phyloP scores from a whole-genome alignment of 257 asterid genomes.

The Solanum tacnaense region DNA sequence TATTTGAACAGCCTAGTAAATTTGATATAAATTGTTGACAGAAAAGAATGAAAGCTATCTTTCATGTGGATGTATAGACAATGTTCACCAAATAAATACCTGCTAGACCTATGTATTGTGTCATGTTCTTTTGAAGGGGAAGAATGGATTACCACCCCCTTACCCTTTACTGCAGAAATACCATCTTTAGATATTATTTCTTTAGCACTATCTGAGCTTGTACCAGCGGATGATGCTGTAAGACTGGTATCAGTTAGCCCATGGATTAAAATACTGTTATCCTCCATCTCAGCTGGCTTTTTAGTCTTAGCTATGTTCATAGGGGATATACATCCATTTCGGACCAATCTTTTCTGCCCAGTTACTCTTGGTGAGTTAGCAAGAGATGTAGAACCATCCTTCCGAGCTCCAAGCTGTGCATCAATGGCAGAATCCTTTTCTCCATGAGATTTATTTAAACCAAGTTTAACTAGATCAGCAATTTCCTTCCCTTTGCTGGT shows the following conservation, averaged over 20 bases:
- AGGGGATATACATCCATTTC: constrained; percentile 90
- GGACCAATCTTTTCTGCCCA: constrained; percentile 68
- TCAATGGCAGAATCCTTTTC: constrained; percentile 7
- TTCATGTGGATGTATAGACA: neutral
- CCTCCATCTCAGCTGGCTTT: constrained; percentile 30
- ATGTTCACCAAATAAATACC: constrained; percentile 25
- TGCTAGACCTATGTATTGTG: constrained; percentile 17
- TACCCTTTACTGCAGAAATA: constrained; percentile 52
- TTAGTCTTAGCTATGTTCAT: constrained; percentile 54
- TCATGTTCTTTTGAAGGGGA: constrained; percentile 24
- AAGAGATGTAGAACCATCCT: constrained; percentile 13
- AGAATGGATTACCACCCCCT: constrained; percentile 42
- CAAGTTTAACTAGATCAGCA: constrained; percentile 6
- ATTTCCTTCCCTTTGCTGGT: constrained; percentile 24
- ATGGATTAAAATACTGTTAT: constrained; percentile 14
- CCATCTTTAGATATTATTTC: constrained; percentile 41
- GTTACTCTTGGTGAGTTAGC: constrained; percentile 26
- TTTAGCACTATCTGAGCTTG: constrained; percentile 18
- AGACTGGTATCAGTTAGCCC: constrained; percentile 13
- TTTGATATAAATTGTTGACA: neutral
- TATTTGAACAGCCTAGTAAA: neutral
- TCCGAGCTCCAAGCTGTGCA: constrained; percentile 23
- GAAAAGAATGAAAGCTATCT: neutral
- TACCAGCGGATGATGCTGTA: constrained; percentile 17
- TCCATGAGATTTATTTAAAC: constrained; percentile 18